Base-by-base conservation (phyloP, 352 stramenopile genomes). In the Phytophthora melonis region DNA sequence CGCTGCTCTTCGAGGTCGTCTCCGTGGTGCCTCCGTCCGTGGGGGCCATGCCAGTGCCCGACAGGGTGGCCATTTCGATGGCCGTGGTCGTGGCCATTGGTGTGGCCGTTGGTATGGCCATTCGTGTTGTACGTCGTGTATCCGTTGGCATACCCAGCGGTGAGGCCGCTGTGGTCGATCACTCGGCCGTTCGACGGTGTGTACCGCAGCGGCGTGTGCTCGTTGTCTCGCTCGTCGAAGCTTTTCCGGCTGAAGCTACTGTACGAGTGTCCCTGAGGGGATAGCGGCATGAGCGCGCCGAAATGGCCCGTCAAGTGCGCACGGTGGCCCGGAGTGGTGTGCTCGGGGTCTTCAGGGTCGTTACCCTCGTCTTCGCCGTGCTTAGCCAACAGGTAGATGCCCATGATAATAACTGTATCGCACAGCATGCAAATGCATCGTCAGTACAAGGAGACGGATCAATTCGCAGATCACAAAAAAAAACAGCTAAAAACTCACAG, bases 351-450 rank as follows among this genome's bases (percentile, higher is more conserved):
- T 14, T 53, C 69, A 23, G 56, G 68, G 41, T 71, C 74, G 69
- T 79, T 75, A 58, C 77, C 68, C 27, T 93, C 87, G 18, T 79
- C 78, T 66, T 92, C 86, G 3, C 82, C 84, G 59, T 94, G 86
- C 59, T 95, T 93, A 27, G 89, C 87, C 23, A 96, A 66, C 43
- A 96, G 66, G 60, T 96, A 96, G 65, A 96, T 96, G 10, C 89
- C 89, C 58, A 85, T 73, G 39, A 96, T 93, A 60, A 96, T 96
- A 69, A 94, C 89, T 96, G 49, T 8, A 68, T 11, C 8, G 5
- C 50, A 10, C n/a, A 49, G n/a, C 19, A 50, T 23, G 55, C 7
- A 9, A 68, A 56, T 43, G 41, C 53, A 11, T 45, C 18, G 27
- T 60, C 32, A 77, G 55, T 43, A 1, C 50, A 9, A 3, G 16